Conservation (phyloP, 495 filamentous ascomycete species). For the Schizothecium vesticola region DNA sequence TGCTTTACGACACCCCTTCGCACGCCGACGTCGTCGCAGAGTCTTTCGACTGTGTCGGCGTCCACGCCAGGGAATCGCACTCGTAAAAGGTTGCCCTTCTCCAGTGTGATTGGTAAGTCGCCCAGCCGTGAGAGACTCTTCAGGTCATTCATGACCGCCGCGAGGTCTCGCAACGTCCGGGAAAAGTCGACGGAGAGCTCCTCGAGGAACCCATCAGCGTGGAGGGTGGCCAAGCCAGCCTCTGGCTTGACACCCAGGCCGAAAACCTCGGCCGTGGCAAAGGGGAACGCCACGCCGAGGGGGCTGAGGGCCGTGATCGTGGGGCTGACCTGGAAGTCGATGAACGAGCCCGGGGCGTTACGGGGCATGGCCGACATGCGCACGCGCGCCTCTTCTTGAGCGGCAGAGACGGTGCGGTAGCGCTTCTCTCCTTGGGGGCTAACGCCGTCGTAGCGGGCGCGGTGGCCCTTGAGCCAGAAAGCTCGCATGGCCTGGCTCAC, state of each 20-base stretch:
- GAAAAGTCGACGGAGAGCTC: slow-evolving; percentile 84
- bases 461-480: slow-evolving; percentile 82
- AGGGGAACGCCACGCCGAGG: slow-evolving; percentile 42
- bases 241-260: slow-evolving; percentile 29
- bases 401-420: slow-evolving; percentile 61
- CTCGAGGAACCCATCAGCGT: slow-evolving; percentile 75
- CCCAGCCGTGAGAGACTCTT: slow-evolving; percentile 69
- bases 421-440: slow-evolving; percentile 66
- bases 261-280: slow-evolving; percentile 19
- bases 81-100: slow-evolving; percentile 53
- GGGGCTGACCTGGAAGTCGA: slow-evolving; percentile 84
- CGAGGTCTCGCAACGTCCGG: slow-evolving; percentile 75
- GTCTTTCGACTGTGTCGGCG: slow-evolving; percentile 68
- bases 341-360: slow-evolving; percentile 63
- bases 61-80: slow-evolving; percentile 92
- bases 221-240: slow-evolving; percentile 50
- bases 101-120: slow-evolving; percentile 74
- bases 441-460: slow-evolving; percentile 74
- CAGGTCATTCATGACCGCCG: slow-evolving; percentile 73
- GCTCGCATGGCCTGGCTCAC: slow-evolving; percentile 86
- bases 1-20: slow-evolving; percentile 69
- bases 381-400: slow-evolving; percentile 64
- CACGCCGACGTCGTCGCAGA: slow-evolving; percentile 84
- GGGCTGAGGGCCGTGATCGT: slow-evolving; percentile 77
- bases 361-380: slow-evolving; percentile 52